These are phyloP conservation scores for Globisporangium nunn DNA, from an alignment of 352 stramenopile species.

Conservation along the genomic window DNA sequence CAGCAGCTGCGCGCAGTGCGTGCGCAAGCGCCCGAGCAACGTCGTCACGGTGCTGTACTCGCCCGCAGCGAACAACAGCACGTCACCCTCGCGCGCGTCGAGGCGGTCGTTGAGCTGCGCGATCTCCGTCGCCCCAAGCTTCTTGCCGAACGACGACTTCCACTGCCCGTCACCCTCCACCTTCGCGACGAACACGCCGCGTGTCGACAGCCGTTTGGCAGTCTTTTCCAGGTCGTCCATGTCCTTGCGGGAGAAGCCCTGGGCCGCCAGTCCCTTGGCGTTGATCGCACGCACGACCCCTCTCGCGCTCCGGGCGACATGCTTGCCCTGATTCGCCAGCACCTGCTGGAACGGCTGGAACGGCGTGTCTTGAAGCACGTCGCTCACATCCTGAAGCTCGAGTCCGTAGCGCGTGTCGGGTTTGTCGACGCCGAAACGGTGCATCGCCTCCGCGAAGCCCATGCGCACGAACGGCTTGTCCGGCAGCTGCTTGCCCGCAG, in stretches of 20 bases:
- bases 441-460: constrained; percentile 69
- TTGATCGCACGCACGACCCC: constrained; percentile 66
- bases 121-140: constrained; percentile 39
- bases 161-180: constrained; percentile 47
- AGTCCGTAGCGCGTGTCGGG: constrained; percentile 77
- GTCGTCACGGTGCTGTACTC: constrained; percentile 47
- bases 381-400: constrained; percentile 52
- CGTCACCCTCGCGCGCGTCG: constrained; percentile 51
- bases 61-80: constrained; percentile 59
- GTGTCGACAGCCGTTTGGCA: constrained; percentile 37
- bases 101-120: constrained; percentile 38
- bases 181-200: constrained; percentile 54
- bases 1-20: constrained; percentile 50
- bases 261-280: constrained; percentile 38
- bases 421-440: constrained; percentile 81
- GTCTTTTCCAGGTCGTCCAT: constrained; percentile 50
- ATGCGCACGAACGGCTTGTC: constrained; percentile 50
- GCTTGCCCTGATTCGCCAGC: constrained; percentile 11
- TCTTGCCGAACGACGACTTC: constrained; percentile 68
- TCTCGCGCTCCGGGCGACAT: constrained; percentile 12
- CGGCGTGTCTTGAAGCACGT: constrained; percentile 27
- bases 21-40: constrained; percentile 63
- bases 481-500: constrained; percentile 35
- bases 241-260: constrained; percentile 71
- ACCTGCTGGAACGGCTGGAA: constrained; percentile 42